These are phyloP conservation scores for Chenopodium album DNA, from an alignment of 148 eudicot genomes.

Conservation along the genomic window DNA sequence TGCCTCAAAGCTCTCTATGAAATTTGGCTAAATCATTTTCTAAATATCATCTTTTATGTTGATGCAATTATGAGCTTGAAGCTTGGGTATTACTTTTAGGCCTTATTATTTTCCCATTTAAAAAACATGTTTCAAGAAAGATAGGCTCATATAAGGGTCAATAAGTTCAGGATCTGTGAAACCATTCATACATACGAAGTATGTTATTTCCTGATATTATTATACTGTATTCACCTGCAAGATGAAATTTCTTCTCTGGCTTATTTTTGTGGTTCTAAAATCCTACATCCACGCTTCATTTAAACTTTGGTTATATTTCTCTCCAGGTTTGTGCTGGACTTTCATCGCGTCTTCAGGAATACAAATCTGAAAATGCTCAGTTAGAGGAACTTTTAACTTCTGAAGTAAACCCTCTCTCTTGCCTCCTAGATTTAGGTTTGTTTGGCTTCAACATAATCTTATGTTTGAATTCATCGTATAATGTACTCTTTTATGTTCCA, in stretches of 20 bases:
- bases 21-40: neutral
- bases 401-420: conserved; percentile 52
- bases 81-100: neutral
- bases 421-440: conserved; percentile 9
- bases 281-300: neutral
- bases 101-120: neutral
- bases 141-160: neutral
- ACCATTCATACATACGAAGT: no score
- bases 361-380: conserved; percentile 96
- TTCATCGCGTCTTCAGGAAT: conserved; percentile 97
- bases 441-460: conserved; percentile 6
- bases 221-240: no score
- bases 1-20: neutral
- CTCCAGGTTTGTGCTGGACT: conserved; percentile 99
- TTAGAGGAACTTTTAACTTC: conserved; percentile 91
- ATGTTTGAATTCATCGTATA: neutral
- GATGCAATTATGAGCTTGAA: neutral
- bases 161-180: neutral
- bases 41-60: neutral
- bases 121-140: neutral
- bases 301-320: conserved; percentile 26
- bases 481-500: conserved; percentile 18
- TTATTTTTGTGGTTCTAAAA: neutral
- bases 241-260: neutral
- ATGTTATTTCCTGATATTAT: no score